Percentiles rank a stretch among this genome's conserved stretches.
Evolutionary conservation across 2,329 filamentous ascomycete species (phyloP).

Genomic region (Tetracladium maxilliforme): DNA sequence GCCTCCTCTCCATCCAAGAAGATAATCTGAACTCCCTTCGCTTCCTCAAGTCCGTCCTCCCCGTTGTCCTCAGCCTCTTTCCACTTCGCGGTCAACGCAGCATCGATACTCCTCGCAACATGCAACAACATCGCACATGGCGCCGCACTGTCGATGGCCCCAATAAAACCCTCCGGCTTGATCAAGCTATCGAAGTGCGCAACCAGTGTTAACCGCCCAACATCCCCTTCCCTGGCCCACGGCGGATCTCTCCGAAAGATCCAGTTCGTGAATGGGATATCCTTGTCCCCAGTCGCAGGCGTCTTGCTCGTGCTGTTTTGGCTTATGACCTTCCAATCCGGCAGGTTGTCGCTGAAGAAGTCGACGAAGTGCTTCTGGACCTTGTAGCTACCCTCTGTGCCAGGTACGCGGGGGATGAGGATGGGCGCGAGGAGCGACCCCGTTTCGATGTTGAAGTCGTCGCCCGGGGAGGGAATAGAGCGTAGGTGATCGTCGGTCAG

Average conservation of each 20-base stretch:
- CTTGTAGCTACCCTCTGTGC: slow-evolving; percentile 57
- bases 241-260: slow-evolving; percentile 82
- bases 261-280: slow-evolving; percentile 76
- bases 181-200: slow-evolving; percentile 90
- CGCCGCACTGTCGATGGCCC: slow-evolving; percentile 84
- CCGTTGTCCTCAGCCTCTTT: slow-evolving; percentile 49
- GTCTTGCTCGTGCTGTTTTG: slow-evolving; percentile 87
- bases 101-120: slow-evolving; percentile 65
- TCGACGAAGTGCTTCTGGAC: slow-evolving; percentile 71
- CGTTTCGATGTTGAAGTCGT: slow-evolving; percentile 64
- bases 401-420: slow-evolving; percentile 75
- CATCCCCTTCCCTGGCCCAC: slow-evolving; percentile 58
- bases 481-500: slow-evolving; percentile 65
- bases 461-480: slow-evolving; percentile 54
- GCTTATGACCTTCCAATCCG: slow-evolving; percentile 65
- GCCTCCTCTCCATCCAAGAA: slow-evolving; percentile 92
- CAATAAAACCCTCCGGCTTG: slow-evolving; percentile 72
- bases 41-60: slow-evolving; percentile 47
- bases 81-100: slow-evolving; percentile 72
- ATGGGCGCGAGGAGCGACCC: slow-evolving; percentile 75
- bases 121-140: slow-evolving; percentile 92
- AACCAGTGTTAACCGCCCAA: slow-evolving; percentile 70
- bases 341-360: slow-evolving; percentile 65
- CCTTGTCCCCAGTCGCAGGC: slow-evolving; percentile 52
- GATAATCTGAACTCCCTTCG: slow-evolving; percentile 76